Base-by-base conservation (phyloP, 2,329 filamentous ascomycete genomes). In the Metarhizium robertsii region DNA sequence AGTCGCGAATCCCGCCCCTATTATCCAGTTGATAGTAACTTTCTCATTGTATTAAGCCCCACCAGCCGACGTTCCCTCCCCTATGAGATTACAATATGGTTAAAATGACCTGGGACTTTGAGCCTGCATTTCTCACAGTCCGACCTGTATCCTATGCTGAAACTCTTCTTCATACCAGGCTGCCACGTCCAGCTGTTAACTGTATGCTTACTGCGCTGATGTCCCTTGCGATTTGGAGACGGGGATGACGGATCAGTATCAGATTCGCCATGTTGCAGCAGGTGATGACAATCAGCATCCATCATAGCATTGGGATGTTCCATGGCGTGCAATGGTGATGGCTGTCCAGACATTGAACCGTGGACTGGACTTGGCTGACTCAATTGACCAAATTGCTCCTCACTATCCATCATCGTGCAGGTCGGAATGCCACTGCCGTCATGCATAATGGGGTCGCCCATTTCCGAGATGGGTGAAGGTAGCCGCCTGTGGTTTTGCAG, bases 41-140 rank as follows among this genome's bases (percentile, higher is more conserved):
- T 14, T 18, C 18, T 48, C 25, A 48, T 14, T 13, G 14, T 11
- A 10, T 48, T 48, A 8, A 14, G 45, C 10, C 13, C 18, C 25
- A 30, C 18, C 45, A 16, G 11, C 45, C 20, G 13, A 7, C 11
- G 25, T 53, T 59, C 54, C 25, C 66, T 64, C 30, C 64, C 60
- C 75, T 82, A 84, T 50, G 80, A 82, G 63, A 84, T 78, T 60
- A 90, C 83, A 57, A 91, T 89, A 69, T 92, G 88, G 65, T 87
- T 90, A 66, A 90, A 91, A 67, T 92, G 88, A 1, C 88, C 88
- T 0, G 88, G 87, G 7, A 90, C 85, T 66, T 85, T 87, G 66
- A 81, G 77, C 48, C 79, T 79, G 70, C 88, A 92, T 69, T 90
- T 90, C 58, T 90, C 87, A 66, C 88, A 92, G 68, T 90, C 87